phyloP scores from a whole-genome alignment of 202 grass and related monocot genomes.

The Setaria viridis region DNA sequence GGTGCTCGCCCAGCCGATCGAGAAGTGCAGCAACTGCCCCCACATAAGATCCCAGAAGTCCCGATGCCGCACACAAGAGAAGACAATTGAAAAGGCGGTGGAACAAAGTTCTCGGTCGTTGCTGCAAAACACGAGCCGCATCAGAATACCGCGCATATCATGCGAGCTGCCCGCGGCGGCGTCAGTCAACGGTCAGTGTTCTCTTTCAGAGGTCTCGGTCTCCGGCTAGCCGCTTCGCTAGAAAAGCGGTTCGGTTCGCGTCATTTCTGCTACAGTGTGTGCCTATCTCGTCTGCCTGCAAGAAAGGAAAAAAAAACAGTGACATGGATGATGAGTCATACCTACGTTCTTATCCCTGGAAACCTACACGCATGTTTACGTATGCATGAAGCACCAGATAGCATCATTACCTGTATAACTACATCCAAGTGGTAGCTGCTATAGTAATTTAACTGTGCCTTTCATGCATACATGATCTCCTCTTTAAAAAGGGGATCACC shows the following conservation, averaged over 20 bases:
- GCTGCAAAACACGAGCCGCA: neutral
- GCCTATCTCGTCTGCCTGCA: too few species aligned
- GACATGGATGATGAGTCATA: constrained; percentile 17
- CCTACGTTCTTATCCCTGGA: constrained; percentile 14
- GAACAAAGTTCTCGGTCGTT: neutral
- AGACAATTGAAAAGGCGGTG: constrained; percentile 2
- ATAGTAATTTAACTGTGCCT: neutral
- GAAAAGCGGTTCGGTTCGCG: neutral
- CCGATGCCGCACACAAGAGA: constrained; percentile 27
- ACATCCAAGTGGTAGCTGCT: neutral
- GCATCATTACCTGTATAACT: neutral
- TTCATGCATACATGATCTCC: neutral
- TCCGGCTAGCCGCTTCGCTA: neutral
- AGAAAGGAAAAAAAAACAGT: neutral
- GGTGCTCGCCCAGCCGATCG: too few species aligned
- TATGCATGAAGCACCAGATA: constrained; percentile 9
- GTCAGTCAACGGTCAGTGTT: constrained; percentile 14
- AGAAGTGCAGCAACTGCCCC: too few species aligned
- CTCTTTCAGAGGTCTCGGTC: neutral
- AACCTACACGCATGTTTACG: constrained; percentile 8
- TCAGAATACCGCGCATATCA: neutral
- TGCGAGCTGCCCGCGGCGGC: neutral
- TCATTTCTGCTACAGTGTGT: too few species aligned
- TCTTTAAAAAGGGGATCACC: neutral
- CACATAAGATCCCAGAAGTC: constrained; percentile 16